Conservation (phyloP, 2,329 filamentous ascomycete species). For the Proliferodiscus dingleyae region DNA sequence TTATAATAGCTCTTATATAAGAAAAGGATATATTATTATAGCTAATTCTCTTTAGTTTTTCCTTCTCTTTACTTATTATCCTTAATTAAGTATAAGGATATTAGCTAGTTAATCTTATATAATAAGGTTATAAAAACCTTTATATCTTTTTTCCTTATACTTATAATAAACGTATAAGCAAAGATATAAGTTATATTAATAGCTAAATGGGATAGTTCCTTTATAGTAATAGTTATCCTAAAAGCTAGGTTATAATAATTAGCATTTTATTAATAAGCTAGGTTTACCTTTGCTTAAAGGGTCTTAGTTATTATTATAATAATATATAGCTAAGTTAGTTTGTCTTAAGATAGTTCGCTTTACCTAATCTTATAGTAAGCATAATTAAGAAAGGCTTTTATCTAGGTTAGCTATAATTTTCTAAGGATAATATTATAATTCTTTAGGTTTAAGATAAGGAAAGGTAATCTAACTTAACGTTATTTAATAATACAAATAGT, state of each 20-base stretch:
- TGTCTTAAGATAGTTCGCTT: too few relatives aligned
- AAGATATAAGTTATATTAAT: too few relatives aligned
- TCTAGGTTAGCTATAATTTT: neutral
- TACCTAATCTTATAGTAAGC: neutral
- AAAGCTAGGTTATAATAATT: too few relatives aligned
- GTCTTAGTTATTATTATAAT: too few relatives aligned
- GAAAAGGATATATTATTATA: neutral
- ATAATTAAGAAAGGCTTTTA: neutral
- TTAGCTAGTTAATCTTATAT: neutral
- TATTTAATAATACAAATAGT: neutral
- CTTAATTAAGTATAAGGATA: neutral
- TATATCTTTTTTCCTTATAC: neutral
- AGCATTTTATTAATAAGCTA: too few relatives aligned
- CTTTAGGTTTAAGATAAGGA: neutral
- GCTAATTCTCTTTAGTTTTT: neutral
- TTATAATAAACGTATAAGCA: too few relatives aligned
- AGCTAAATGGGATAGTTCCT: too few relatives aligned
- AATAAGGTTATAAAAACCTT: neutral
- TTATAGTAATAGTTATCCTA: too few relatives aligned
- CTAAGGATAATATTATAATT: neutral
- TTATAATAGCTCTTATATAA: neutral
- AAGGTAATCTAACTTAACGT: neutral
- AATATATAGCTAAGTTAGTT: neutral
- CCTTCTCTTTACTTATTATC: neutral
- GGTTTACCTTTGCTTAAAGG: too few relatives aligned